Evolutionary conservation across 345 rosid species (phyloP).

Genomic region (Pugionium dolabratum): DNA sequence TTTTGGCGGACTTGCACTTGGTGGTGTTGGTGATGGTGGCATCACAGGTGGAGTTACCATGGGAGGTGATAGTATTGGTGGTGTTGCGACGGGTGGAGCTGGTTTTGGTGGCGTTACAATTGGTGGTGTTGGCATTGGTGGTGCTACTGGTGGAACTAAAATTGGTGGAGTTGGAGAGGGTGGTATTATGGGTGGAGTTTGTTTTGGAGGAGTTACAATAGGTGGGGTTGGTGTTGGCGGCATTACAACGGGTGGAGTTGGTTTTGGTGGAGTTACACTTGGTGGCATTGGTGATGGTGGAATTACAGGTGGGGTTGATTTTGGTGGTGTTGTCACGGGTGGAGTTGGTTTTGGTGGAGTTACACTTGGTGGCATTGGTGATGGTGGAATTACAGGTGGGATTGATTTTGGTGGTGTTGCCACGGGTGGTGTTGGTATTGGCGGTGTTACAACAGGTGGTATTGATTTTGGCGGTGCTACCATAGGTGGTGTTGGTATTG

Average conservation of each 20-base stretch:
- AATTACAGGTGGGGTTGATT: neutral
- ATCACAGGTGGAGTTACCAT: neutral
- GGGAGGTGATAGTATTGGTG: neutral
- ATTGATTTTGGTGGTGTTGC: neutral
- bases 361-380: neutral
- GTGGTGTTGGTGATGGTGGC: neutral
- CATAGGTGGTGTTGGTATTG: slow-evolving; percentile 25
- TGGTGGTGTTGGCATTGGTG: too few relatives aligned
- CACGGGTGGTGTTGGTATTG: slow-evolving; percentile 26
- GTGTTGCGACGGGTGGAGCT: neutral
- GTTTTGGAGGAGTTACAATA: neutral
- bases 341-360: slow-evolving; percentile 27
- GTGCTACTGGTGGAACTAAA: neutral
- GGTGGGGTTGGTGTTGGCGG: neutral
- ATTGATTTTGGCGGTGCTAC: neutral
- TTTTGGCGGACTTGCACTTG: neutral
- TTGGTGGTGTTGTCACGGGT: neutral
- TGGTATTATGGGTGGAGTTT: neutral
- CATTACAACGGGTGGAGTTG: neutral
- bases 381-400: neutral
- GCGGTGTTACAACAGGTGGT: neutral
- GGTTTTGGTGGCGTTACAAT: neutral
- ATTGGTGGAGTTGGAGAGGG: neutral
- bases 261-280: neutral
- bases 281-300: neutral